phyloP scores from a whole-genome alignment of 164 flowering plant species.

The Dillenia suffruticosa region DNA sequence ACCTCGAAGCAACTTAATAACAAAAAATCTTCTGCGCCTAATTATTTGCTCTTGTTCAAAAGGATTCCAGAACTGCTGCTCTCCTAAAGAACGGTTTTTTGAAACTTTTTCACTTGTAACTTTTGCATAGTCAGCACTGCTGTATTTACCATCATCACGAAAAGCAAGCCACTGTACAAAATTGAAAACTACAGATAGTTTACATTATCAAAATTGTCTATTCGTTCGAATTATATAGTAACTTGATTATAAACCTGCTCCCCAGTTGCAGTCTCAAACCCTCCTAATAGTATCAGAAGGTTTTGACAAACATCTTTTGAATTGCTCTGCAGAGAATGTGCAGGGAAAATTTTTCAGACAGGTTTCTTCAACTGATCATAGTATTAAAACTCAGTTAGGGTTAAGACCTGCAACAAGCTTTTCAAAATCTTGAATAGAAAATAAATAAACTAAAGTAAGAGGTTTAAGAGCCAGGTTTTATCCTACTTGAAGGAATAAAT shows the following conservation, averaged over 20 bases:
- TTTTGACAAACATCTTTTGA: constrained; percentile 46
- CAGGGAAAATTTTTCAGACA: constrained; percentile 1
- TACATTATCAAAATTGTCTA: too few species aligned
- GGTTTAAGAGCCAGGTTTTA: neutral
- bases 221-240: too few species aligned
- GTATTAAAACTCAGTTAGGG: neutral
- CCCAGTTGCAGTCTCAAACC: constrained; percentile 89
- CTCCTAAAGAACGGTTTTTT: constrained; percentile 24
- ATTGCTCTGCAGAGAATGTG: constrained; percentile 40
- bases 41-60: constrained; percentile 46
- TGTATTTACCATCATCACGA: constrained; percentile 73
- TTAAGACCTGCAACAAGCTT: neutral
- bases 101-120: constrained; percentile 54
- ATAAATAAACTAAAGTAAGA: neutral
- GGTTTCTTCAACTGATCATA: neutral
- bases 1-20: constrained; percentile 67
- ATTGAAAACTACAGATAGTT: neutral
- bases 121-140: constrained; percentile 90
- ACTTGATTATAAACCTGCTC: constrained; percentile 62
- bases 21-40: constrained; percentile 55
- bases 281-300: constrained; percentile 75
- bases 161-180: constrained; percentile 91
- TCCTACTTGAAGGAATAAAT: constrained; percentile 77
- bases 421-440: neutral
- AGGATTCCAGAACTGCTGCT: constrained; percentile 56